Evolutionary conservation across 1,284 basidiomycete genomes (phyloP).

Genomic region (Apiotrichum gracile): DNA sequence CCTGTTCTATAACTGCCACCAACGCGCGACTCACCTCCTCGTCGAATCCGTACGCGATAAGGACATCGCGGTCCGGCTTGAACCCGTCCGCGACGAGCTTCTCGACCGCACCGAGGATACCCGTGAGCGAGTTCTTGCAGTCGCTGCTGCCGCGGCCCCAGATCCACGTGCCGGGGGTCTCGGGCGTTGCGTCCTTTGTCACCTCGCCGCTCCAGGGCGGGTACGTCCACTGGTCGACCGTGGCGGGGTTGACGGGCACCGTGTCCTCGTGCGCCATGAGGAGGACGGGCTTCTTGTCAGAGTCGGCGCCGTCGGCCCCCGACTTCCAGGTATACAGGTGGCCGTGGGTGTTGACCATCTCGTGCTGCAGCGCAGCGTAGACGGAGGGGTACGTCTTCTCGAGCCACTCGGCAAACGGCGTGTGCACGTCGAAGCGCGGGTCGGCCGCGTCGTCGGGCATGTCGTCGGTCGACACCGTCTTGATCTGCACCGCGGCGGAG

Average conservation of each 20-base stretch:
- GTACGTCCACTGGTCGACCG: conserved; percentile 50
- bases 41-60: conserved; percentile 53
- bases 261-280: conserved; percentile 52
- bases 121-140: conserved; percentile 50
- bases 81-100: conserved; percentile 49
- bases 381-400: conserved; percentile 42
- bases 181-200: conserved; percentile 39
- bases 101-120: conserved; percentile 50
- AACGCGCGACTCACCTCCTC: conserved; percentile 47
- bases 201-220: conserved; percentile 51
- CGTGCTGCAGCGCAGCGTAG: conserved; percentile 41
- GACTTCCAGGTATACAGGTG: conserved; percentile 47
- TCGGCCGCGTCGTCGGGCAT: conserved; percentile 33
- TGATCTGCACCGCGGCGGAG: conserved; percentile 38
- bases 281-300: conserved; percentile 43
- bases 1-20: too few species aligned
- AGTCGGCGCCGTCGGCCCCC: conserved; percentile 19
- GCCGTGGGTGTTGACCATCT: conserved; percentile 46
- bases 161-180: conserved; percentile 47
- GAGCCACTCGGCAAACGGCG: conserved; percentile 43
- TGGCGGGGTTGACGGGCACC: conserved; percentile 52
- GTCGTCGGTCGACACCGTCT: conserved; percentile 48
- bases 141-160: conserved; percentile 53
- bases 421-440: conserved; percentile 41
- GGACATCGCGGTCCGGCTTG: conserved; percentile 48